phyloP scores from a whole-genome alignment of 2,329 filamentous ascomycete genomes.

The Cryphonectria nitschkei region DNA sequence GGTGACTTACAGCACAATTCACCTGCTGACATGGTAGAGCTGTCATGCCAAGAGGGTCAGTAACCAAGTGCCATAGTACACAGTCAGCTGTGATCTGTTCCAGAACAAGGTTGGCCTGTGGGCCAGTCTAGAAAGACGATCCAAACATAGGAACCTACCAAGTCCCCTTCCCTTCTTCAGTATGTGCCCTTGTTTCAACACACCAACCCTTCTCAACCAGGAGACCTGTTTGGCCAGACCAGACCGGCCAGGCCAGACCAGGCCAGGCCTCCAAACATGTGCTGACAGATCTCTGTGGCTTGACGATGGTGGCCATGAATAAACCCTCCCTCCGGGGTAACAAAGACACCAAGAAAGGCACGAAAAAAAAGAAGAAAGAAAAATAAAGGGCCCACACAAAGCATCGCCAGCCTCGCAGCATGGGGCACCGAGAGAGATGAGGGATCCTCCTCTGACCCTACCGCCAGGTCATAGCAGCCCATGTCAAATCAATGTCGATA shows the following conservation, averaged over 20 bases:
- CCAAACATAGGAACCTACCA: not conserved
- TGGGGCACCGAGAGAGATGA: not conserved
- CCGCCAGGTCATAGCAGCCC: not conserved
- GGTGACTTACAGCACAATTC: no score
- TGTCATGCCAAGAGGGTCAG: not conserved
- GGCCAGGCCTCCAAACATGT: not conserved
- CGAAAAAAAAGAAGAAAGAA: not conserved
- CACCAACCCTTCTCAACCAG: not conserved
- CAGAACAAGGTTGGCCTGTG: not conserved
- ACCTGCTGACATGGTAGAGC: not conserved
- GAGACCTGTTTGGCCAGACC: not conserved
- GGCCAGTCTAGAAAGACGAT: not conserved
- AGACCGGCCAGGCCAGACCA: not conserved
- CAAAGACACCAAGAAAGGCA: not conserved
- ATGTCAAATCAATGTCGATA: not conserved
- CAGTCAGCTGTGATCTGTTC: not conserved
- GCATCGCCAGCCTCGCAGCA: not conserved
- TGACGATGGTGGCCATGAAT: not conserved
- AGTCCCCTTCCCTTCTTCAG: no score
- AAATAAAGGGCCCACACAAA: not conserved
- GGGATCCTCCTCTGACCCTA: slow-evolving; percentile 5
- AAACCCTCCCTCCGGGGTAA: not conserved
- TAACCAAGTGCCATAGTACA: not conserved
- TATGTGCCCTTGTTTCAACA: no score
- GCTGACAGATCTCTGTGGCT: not conserved